Percentiles rank a stretch among this genome's conserved stretches.
Evolutionary conservation across 2,329 filamentous ascomycete species (phyloP).

Genomic region (Colletotrichum theobromicola): DNA sequence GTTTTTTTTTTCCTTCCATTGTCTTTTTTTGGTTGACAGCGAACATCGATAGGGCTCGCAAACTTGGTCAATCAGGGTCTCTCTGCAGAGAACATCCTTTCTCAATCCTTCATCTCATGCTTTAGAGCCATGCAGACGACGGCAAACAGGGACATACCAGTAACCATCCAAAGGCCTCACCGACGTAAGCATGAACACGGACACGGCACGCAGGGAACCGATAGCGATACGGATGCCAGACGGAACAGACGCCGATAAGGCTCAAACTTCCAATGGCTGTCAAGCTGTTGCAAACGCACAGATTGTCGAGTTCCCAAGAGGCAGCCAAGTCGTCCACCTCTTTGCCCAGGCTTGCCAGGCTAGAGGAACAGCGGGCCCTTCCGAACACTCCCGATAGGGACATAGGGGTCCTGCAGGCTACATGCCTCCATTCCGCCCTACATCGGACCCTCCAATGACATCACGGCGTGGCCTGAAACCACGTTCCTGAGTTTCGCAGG

Average conservation of each 20-base stretch:
- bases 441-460: slow-evolving; percentile 20
- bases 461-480: slow-evolving; percentile 15
- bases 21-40: neutral
- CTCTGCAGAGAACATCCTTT: neutral
- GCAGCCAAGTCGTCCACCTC: neutral
- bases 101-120: neutral
- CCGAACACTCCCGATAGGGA: slow-evolving; percentile 18
- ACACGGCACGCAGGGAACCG: neutral
- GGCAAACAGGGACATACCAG: neutral
- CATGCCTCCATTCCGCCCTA: slow-evolving; percentile 17
- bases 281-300: slow-evolving; percentile 2
- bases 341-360: neutral
- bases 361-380: slow-evolving; percentile 14
- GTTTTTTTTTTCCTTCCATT: neutral
- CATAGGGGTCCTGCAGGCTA: slow-evolving; percentile 20
- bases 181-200: neutral
- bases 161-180: neutral
- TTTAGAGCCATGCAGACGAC: neutral
- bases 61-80: neutral
- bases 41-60: neutral
- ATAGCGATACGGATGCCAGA: neutral
- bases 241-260: neutral
- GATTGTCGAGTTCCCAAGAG: neutral
- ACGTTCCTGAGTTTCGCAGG: slow-evolving; percentile 17
- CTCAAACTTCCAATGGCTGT: neutral